Conservation (phyloP, 805 yeast genomes). For the Danielia reshetovae region DNA sequence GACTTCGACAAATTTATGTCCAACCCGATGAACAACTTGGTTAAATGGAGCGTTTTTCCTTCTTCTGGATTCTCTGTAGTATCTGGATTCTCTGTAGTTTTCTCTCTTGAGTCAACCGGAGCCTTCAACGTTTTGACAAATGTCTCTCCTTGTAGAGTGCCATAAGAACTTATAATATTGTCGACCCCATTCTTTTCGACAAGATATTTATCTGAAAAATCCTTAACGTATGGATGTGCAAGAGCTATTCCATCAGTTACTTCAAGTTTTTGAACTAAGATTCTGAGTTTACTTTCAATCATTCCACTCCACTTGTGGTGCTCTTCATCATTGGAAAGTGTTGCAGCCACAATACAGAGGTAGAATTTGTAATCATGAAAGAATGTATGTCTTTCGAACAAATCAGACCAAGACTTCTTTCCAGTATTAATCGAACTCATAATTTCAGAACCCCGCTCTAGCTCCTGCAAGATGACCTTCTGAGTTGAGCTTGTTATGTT, state of each 20-base stretch:
- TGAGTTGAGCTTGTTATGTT: constrained; percentile 89
- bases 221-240: constrained; percentile 89
- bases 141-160: constrained; percentile 54
- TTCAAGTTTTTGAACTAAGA: constrained; percentile 81
- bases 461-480: constrained; percentile 72
- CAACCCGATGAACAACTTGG: constrained; percentile 79
- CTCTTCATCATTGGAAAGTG: constrained; percentile 71
- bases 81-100: too few relatives aligned
- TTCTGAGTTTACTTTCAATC: constrained; percentile 82
- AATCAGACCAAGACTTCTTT: constrained; percentile 65
- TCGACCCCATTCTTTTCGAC: constrained; percentile 49
- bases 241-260: constrained; percentile 65
- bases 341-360: constrained; percentile 73
- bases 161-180: constrained; percentile 58
- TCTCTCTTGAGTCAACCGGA: neutral
- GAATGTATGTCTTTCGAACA: constrained; percentile 77
- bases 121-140: neutral
- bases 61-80: constrained; percentile 15
- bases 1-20: constrained; percentile 41
- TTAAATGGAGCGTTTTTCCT: constrained; percentile 46
- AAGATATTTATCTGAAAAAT: constrained; percentile 51
- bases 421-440: constrained; percentile 66
- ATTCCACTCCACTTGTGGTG: constrained; percentile 90
- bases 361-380: constrained; percentile 84
- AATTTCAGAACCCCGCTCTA: constrained; percentile 68